Evolutionary conservation across 2,329 filamentous ascomycete species (phyloP).

Genomic region (Fusarium piperis): DNA sequence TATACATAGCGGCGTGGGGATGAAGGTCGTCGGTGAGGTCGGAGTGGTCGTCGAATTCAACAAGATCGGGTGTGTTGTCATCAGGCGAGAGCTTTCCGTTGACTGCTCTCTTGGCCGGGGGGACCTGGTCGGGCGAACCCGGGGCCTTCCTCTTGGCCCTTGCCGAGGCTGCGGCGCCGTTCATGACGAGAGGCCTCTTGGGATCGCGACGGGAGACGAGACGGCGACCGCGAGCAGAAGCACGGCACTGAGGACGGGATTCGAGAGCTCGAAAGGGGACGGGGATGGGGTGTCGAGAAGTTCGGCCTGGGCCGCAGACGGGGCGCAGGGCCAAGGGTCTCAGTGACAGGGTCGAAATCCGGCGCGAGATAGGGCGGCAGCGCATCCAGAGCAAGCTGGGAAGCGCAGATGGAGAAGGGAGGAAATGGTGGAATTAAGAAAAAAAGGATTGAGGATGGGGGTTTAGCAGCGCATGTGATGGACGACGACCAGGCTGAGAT

Average conservation of each 20-base stretch:
- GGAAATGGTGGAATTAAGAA: conserved; percentile 9
- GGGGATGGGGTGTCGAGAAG: conserved; percentile 9
- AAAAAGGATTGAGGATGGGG: conserved; percentile 33
- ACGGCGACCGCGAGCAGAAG: conserved; percentile 14
- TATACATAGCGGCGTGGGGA: conserved; percentile 46
- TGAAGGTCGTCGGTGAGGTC: conserved; percentile 54
- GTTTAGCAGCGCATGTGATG: conserved; percentile 48
- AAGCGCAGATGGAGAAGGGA: conserved; percentile 19
- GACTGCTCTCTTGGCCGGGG: conserved; percentile 49
- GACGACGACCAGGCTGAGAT: conserved; percentile 29
- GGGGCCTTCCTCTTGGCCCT: conserved; percentile 64
- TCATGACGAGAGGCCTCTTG: conserved; percentile 50
- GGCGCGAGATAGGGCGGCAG: conserved; percentile 37
- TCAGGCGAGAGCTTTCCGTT: conserved; percentile 62
- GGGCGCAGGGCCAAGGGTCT: conserved; percentile 36
- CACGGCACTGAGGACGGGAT: conserved; percentile 3
- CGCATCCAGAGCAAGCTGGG: conserved; percentile 37
- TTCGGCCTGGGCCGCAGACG: conserved; percentile 16
- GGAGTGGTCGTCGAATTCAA: conserved; percentile 53
- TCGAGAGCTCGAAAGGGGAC: conserved; percentile 22
- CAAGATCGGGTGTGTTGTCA: conserved; percentile 59
- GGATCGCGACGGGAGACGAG: conserved; percentile 2
- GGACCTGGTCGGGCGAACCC: conserved; percentile 51
- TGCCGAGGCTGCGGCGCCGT: conserved; percentile 52
- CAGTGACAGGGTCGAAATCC: conserved; percentile 23